phyloP scores from a whole-genome alignment of 179 eudicot species.

The Camellia oleifera region DNA sequence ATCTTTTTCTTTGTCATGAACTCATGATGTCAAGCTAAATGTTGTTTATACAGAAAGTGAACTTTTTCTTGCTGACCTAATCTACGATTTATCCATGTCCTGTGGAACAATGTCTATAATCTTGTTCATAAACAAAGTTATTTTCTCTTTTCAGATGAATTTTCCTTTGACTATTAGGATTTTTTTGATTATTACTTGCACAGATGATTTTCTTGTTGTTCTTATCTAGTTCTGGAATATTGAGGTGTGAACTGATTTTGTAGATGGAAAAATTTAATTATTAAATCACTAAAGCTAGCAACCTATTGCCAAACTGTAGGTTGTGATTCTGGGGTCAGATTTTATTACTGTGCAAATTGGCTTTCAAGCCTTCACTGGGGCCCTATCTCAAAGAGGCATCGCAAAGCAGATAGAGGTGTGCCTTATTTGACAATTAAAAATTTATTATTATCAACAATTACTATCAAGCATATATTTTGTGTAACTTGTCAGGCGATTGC shows the following conservation, averaged over 20 bases:
- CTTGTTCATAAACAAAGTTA: not conserved
- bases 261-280: constrained; percentile 4
- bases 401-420: constrained; percentile 92
- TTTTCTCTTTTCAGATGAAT: not conserved
- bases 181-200: no score
- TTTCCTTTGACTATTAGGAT: no score
- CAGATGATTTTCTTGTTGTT: not conserved
- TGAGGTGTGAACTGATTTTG: not conserved
- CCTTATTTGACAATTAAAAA: constrained; percentile 15
- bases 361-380: constrained; percentile 89
- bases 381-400: constrained; percentile 78
- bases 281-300: not conserved
- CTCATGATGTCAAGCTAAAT: not conserved
- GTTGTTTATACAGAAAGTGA: not conserved
- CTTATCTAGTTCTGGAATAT: not conserved
- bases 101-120: not conserved
- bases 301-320: constrained; percentile 36
- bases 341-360: constrained; percentile 75
- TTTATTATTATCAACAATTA: not conserved
- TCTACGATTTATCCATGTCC: not conserved
- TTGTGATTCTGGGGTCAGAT: constrained; percentile 84
- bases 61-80: not conserved
- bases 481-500: constrained; percentile 67
- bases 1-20: not conserved
- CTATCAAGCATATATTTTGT: not conserved